Evolutionary conservation across 176 grass and related monocot genomes (phyloP).

Genomic region (Oryza rufipogon): DNA sequence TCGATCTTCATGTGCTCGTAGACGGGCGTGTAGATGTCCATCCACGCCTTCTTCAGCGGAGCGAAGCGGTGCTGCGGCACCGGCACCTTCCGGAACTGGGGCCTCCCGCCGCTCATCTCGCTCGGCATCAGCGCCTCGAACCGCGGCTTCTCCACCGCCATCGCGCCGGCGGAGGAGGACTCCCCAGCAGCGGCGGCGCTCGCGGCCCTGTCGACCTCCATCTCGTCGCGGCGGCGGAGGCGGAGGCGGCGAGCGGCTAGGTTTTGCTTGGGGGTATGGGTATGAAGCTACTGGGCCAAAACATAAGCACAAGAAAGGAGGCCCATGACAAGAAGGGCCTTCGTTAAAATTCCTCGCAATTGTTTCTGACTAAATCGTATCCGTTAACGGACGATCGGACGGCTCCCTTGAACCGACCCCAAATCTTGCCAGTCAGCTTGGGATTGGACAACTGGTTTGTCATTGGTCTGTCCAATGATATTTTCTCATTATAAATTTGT

Average conservation of each 20-base stretch:
- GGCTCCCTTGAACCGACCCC: too few species aligned
- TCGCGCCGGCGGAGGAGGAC: conserved; percentile 12
- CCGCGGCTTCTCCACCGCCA: conserved; percentile 49
- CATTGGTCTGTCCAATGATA: too few species aligned
- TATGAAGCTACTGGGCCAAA: background rate
- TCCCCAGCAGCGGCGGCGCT: background rate
- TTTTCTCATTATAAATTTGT: too few species aligned
- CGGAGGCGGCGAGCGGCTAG: background rate
- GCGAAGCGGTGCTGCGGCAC: conserved; percentile 69
- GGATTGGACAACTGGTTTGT: background rate
- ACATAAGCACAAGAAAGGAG: background rate
- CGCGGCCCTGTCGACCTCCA: conserved; percentile 32
- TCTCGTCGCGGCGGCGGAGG: background rate
- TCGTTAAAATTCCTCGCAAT: background rate
- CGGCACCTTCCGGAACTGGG: conserved; percentile 66
- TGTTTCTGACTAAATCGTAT: too few species aligned
- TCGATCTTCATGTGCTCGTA: conserved; percentile 88
- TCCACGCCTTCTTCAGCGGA: conserved; percentile 68
- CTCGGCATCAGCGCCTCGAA: conserved; percentile 67
- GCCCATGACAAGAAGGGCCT: background rate
- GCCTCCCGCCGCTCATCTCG: conserved; percentile 68
- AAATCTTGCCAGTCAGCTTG: background rate
- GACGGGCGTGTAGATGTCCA: conserved; percentile 80
- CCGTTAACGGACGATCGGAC: too few species aligned
- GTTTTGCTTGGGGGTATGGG: background rate